These are phyloP conservation scores for Penicillium sp. DNA, from an alignment of 2,329 filamentous ascomycete genomes.

Conservation along the genomic window DNA sequence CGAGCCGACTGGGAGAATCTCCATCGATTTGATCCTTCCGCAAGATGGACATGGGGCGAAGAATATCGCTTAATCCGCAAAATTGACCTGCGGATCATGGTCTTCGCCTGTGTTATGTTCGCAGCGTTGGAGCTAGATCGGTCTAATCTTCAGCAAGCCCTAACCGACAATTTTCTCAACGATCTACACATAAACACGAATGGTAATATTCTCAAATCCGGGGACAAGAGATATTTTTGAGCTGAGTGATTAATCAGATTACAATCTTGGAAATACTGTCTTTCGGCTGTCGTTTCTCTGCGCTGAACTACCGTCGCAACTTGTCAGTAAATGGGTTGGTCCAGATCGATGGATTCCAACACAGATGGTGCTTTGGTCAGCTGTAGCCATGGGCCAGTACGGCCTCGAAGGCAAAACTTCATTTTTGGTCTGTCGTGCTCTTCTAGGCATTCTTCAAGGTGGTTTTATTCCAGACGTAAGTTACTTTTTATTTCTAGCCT, in stretches of 20 bases:
- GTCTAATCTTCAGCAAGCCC: constrained; percentile 61
- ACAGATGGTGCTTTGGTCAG: constrained; percentile 40
- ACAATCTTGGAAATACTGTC: constrained; percentile 36
- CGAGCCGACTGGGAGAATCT: constrained; percentile 43
- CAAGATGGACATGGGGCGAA: constrained; percentile 5
- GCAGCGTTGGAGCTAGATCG: constrained; percentile 64
- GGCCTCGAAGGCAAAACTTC: constrained; percentile 47
- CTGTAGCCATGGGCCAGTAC: constrained; percentile 52
- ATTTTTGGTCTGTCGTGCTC: constrained; percentile 44
- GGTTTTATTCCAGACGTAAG: constrained; percentile 64
- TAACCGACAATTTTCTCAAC: constrained; percentile 45
- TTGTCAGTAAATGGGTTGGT: constrained; percentile 35
- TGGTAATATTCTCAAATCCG: constrained; percentile 58
- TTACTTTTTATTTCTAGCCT: not conserved
- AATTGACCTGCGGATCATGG: constrained; percentile 29
- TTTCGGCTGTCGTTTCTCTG: constrained; percentile 34
- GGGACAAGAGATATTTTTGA: too few species aligned
- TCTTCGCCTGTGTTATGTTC: constrained; percentile 58
- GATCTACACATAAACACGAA: constrained; percentile 37
- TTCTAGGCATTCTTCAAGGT: constrained; percentile 50
- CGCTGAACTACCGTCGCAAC: constrained; percentile 37
- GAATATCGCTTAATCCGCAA: constrained; percentile 4
- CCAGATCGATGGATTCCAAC: constrained; percentile 36
- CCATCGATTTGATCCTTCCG: not conserved
- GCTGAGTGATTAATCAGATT: too few species aligned